Evolutionary conservation across 345 rosid species (phyloP).

Genomic region (Populus pruinosa): DNA sequence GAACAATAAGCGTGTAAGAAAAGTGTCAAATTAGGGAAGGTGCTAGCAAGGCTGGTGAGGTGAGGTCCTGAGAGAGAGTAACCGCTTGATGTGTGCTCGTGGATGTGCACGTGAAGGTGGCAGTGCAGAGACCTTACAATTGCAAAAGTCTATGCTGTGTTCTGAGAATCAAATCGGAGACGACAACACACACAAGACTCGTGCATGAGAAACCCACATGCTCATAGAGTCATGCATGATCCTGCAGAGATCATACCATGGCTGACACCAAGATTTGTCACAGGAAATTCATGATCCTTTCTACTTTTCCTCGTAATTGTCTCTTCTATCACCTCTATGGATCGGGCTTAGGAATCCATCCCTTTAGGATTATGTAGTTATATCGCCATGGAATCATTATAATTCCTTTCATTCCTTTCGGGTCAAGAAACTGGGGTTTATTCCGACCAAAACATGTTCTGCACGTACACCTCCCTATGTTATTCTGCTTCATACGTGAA

Average conservation of each 20-base stretch:
- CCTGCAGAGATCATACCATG: neutral
- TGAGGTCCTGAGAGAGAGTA: neutral
- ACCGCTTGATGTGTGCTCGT: neutral
- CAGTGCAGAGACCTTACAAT: neutral
- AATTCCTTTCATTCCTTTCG: neutral
- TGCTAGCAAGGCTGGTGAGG: neutral
- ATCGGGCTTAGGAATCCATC: neutral
- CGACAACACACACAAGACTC: neutral
- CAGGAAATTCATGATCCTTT: neutral
- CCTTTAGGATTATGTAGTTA: neutral
- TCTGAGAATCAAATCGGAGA: neutral
- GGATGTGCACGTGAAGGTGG: conserved; percentile 9
- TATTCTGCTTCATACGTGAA: too few species aligned
- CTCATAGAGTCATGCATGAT: neutral
- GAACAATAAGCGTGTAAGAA: too few species aligned
- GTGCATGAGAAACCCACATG: neutral
- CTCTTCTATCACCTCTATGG: neutral
- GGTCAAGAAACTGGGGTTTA: too few species aligned
- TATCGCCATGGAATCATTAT: neutral
- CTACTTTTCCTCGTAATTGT: neutral
- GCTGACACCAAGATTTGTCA: conserved; percentile 1
- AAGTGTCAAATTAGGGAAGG: neutral
- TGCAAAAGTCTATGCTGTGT: neutral
- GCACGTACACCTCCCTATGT: too few species aligned
- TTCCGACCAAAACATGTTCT: too few species aligned